A percentile compares a stretch with the other conserved stretches of the same genome.
Evolutionary conservation across 2,329 filamentous ascomycete species (phyloP).

Genomic region (Byssoonygena ceratinophila): DNA sequence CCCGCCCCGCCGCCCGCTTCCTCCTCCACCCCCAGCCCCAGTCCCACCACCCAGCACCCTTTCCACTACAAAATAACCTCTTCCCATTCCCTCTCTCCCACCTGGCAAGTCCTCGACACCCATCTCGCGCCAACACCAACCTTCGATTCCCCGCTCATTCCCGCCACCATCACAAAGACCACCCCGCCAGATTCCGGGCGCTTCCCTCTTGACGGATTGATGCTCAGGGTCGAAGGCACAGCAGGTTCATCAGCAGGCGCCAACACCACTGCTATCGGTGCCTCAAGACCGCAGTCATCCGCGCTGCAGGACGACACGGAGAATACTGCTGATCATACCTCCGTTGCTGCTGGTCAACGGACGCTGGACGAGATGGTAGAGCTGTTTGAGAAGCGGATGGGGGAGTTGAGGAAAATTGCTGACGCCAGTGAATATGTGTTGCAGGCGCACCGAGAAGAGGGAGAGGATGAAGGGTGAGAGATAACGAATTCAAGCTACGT

Average conservation of each 20-base stretch:
- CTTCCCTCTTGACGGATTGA: slow-evolving; percentile 32
- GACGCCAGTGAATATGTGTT: slow-evolving; percentile 22
- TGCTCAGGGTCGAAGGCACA: slow-evolving; percentile 38
- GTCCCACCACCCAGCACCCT: slow-evolving; percentile 29
- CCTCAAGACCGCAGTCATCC: not conserved
- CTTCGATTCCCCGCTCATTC: slow-evolving; percentile 42
- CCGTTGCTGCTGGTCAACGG: slow-evolving; percentile 17
- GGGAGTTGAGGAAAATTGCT: slow-evolving; percentile 35
- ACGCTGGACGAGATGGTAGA: slow-evolving; percentile 39
- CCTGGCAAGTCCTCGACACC: slow-evolving; percentile 57
- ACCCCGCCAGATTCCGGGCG: slow-evolving; percentile 23
- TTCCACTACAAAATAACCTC: slow-evolving; percentile 46
- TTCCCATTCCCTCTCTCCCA: slow-evolving; percentile 60
- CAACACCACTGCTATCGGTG: slow-evolving; percentile 15
- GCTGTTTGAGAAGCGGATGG: slow-evolving; percentile 37
- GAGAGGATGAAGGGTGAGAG: not conserved
- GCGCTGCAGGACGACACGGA: not conserved
- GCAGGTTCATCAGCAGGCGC: slow-evolving; percentile 23
- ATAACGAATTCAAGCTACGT: too few species aligned
- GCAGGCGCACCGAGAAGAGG: not conserved
- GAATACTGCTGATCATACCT: not conserved
- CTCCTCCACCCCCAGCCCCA: slow-evolving; percentile 46
- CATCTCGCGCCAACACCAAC: slow-evolving; percentile 51
- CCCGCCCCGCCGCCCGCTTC: slow-evolving; percentile 58
- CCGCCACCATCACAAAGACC: slow-evolving; percentile 32